A percentile compares a stretch with the other conserved stretches of the same genome.
Evolutionary conservation across 2,329 filamentous ascomycete species (phyloP).

Genomic region (Thielaviopsis euricoi): DNA sequence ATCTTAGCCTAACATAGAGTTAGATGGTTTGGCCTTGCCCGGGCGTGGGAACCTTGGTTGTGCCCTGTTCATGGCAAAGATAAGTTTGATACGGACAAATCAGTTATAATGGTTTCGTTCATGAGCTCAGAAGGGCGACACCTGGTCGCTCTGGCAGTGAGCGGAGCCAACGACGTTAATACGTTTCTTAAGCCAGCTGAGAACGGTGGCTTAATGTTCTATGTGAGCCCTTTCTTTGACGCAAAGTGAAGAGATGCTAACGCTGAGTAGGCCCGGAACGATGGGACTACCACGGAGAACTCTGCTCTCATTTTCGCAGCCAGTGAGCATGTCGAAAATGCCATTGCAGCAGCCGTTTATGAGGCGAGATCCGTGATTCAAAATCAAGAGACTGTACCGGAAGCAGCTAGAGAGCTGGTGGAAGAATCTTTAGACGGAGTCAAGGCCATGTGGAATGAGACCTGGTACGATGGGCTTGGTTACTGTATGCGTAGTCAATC

Average conservation of each 20-base stretch:
- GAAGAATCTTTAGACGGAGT: slow-evolving; percentile 25
- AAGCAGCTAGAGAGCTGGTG: not conserved
- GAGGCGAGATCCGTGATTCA: slow-evolving; percentile 48
- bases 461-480: slow-evolving; percentile 83
- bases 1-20: slow-evolving; percentile 6
- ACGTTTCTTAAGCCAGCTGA: slow-evolving; percentile 50
- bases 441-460: slow-evolving; percentile 53
- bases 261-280: slow-evolving; percentile 41
- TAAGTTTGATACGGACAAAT: slow-evolving; percentile 53
- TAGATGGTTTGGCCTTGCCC: slow-evolving; percentile 69
- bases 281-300: slow-evolving; percentile 37
- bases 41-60: slow-evolving; percentile 70
- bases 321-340: slow-evolving; percentile 55
- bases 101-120: slow-evolving; percentile 66
- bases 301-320: slow-evolving; percentile 54
- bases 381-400: not conserved
- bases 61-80: slow-evolving; percentile 68
- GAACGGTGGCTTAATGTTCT: slow-evolving; percentile 49
- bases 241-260: slow-evolving; percentile 11
- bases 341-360: slow-evolving; percentile 71
- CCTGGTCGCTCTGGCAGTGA: slow-evolving; percentile 63
- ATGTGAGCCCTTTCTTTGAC: slow-evolving; percentile 29
- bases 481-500: slow-evolving; percentile 46
- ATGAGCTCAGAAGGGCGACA: slow-evolving; percentile 54
- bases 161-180: slow-evolving; percentile 53